phyloP scores from a whole-genome alignment of 1,139 yeast genomes.

The Suhomyces yuchorum region DNA sequence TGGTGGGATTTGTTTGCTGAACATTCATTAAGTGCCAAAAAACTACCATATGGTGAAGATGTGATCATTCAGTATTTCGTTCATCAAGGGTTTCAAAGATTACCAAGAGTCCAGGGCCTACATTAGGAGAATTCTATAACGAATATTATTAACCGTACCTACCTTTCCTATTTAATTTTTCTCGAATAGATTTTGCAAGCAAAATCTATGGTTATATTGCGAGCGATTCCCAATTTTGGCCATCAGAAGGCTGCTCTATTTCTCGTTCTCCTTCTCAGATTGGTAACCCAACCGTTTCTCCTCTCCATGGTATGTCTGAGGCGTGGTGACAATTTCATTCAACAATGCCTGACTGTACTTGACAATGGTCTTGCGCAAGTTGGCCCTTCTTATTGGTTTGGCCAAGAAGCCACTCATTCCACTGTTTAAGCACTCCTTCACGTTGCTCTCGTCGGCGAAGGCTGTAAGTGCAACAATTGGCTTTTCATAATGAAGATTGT shows the following conservation, averaged over 20 bases:
- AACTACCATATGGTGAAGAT: no score
- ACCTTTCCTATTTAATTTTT: not conserved
- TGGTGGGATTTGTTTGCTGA: no score
- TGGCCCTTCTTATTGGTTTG: constrained; percentile 79
- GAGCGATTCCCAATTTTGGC: not conserved
- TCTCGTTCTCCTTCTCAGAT: not conserved
- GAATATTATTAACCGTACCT: not conserved
- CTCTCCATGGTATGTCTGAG: constrained; percentile 21
- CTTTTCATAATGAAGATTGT: constrained; percentile 59
- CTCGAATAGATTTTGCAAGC: not conserved
- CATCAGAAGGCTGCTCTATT: not conserved
- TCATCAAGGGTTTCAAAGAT: no score
- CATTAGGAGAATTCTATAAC: not conserved
- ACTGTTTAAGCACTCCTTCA: constrained; percentile 69
- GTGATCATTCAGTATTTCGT: no score
- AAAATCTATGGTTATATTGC: not conserved
- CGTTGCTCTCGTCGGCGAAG: constrained; percentile 86
- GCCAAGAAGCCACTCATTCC: constrained; percentile 91
- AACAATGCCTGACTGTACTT: constrained; percentile 43
- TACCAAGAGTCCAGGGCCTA: no score
- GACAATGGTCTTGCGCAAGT: constrained; percentile 54
- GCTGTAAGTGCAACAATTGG: constrained; percentile 96
- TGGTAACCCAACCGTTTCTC: constrained; percentile 19
- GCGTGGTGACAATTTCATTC: constrained; percentile 33
- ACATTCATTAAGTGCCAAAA: no score